Percentiles rank a stretch among this genome's conserved stretches.
Conservation (phyloP, 1,284 basidiomycete species). For the Leccinum solheimii region DNA sequence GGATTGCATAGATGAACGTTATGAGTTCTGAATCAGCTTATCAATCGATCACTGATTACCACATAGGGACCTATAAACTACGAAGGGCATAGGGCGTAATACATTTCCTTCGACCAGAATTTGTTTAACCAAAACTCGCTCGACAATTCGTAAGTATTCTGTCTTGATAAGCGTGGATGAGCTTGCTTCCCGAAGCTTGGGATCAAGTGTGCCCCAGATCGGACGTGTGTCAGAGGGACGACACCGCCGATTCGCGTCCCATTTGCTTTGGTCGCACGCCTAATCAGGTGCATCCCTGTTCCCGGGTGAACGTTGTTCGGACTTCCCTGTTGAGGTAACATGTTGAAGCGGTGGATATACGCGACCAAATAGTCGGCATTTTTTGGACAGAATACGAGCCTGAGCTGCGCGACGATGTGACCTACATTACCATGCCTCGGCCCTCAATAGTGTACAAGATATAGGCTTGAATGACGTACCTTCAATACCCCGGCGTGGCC, state of each 20-base stretch:
- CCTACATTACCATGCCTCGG: neutral
- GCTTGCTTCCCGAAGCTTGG: neutral
- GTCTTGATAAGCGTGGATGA: neutral
- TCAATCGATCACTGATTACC: neutral
- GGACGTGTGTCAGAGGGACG: neutral
- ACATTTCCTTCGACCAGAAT: neutral
- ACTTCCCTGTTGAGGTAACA: neutral
- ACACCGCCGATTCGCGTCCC: neutral
- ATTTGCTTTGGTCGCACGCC: neutral
- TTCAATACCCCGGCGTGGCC: neutral
- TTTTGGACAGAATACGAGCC: neutral
- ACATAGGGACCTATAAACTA: neutral
- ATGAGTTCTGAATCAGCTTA: neutral
- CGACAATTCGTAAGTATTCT: neutral
- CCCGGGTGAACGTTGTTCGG: neutral
- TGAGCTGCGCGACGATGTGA: neutral
- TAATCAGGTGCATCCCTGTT: neutral
- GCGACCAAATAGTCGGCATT: neutral
- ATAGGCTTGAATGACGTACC: neutral
- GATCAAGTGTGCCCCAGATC: neutral
- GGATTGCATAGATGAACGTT: neutral
- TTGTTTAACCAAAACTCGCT: neutral
- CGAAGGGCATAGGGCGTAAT: neutral
- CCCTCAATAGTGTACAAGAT: neutral
- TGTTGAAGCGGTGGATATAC: neutral